Percentiles rank a stretch among this genome's conserved stretches.
Conservation (phyloP, 1,284 basidiomycete genomes). For the Albatrellus sp. region DNA sequence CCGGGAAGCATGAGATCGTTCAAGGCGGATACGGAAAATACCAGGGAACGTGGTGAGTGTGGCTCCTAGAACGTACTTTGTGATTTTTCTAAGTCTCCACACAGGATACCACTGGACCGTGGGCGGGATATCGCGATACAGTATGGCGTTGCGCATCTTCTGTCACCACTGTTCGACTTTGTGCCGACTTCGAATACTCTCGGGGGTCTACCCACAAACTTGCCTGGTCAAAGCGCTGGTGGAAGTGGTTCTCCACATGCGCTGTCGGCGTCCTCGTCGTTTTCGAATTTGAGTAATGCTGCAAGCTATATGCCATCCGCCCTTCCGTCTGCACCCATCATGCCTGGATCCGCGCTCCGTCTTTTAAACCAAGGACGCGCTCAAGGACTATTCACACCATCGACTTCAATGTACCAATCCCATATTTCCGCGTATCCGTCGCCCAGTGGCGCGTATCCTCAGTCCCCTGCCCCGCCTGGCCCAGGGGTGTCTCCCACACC, state of each 20-base stretch:
- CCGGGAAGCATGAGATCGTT: slow-evolving; percentile 96
- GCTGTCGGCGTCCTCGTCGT: slow-evolving; percentile 40
- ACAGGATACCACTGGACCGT: slow-evolving; percentile 85
- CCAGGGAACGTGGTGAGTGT: slow-evolving; percentile 88
- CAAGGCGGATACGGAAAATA: slow-evolving; percentile 99
- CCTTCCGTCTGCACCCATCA: slow-evolving; percentile 64
- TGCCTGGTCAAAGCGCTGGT: slow-evolving; percentile 22
- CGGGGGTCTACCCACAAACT: slow-evolving; percentile 36
- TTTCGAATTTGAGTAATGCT: slow-evolving; percentile 19
- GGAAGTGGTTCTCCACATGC: slow-evolving; percentile 36
- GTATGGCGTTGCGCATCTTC: slow-evolving; percentile 76
- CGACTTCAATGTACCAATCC: slow-evolving; percentile 39
- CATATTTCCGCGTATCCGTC: slow-evolving; percentile 15
- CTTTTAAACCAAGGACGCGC: slow-evolving; percentile 75
- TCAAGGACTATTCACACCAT: slow-evolving; percentile 74
- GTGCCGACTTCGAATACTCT: slow-evolving; percentile 64
- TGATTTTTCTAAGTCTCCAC: slow-evolving; percentile 8
- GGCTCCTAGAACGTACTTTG: slow-evolving; percentile 1
- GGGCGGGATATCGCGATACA: slow-evolving; percentile 85
- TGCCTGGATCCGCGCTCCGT: slow-evolving; percentile 69
- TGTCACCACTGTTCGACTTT: slow-evolving; percentile 87
- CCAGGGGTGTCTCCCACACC: slow-evolving; percentile 40
- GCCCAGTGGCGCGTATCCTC: slow-evolving; percentile 28
- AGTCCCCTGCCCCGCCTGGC: slow-evolving; percentile 22
- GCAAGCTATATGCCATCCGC: slow-evolving; percentile 38